Conservation (phyloP, 768 basidiomycete species). For the Lentinula sp. region DNA sequence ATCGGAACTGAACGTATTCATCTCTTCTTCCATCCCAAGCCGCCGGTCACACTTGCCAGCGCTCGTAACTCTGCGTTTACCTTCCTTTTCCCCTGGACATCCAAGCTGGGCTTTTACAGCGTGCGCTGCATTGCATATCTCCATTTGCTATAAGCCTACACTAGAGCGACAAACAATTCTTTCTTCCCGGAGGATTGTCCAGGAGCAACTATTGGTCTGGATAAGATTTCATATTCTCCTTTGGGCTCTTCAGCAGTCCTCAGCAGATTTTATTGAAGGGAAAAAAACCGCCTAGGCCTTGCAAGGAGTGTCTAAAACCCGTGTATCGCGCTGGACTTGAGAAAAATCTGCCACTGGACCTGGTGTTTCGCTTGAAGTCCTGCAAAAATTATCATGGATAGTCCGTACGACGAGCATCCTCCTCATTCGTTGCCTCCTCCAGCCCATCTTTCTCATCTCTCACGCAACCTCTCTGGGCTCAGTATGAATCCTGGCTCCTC, state of each 20-base stretch:
- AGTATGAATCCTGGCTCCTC: constrained; percentile 2
- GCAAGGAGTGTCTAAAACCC: not conserved
- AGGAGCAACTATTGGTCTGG: not conserved
- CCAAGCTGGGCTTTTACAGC: constrained; percentile 2
- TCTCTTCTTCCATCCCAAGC: not conserved
- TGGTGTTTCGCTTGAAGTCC: not conserved
- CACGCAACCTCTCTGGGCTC: constrained; percentile 4
- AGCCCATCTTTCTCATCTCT: constrained; percentile 3
- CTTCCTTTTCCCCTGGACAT: not conserved
- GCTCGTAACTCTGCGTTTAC: not conserved
- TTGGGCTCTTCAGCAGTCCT: not conserved
- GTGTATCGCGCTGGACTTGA: not conserved
- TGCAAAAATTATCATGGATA: constrained; percentile 1
- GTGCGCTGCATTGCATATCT: not conserved
- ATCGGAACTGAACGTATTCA: not conserved
- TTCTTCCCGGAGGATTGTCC: not conserved
- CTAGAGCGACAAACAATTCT: not conserved
- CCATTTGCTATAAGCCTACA: not conserved
- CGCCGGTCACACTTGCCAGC: constrained; percentile 2
- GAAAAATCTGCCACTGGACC: not conserved
- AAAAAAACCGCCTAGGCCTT: not conserved
- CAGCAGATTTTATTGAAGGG: not conserved
- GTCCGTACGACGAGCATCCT: constrained; percentile 3
- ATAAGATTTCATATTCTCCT: not conserved
- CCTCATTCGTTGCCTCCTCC: constrained; percentile 2